A percentile compares a stretch with the other conserved stretches of the same genome.
These are phyloP conservation scores for Stipa capillata DNA, from an alignment of 176 grass and related monocot species.

Conservation along the genomic window DNA sequence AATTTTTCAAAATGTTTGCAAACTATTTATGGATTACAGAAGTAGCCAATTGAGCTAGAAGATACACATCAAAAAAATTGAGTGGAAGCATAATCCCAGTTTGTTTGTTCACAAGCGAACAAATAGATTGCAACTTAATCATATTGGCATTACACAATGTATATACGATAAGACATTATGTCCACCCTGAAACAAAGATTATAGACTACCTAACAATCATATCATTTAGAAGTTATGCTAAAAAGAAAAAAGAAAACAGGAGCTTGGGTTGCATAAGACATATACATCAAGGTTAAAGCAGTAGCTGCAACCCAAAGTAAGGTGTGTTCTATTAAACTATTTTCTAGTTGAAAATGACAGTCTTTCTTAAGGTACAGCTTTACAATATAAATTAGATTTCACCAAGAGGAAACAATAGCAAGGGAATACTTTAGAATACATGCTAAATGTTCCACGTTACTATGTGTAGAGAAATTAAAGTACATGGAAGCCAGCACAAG, in stretches of 20 bases:
- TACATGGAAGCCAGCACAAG: not conserved
- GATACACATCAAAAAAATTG: not conserved
- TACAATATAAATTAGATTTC: not conserved
- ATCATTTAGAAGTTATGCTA: not conserved
- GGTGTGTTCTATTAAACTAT: not conserved
- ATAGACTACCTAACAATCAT: not conserved
- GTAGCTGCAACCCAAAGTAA: not conserved
- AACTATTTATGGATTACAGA: not conserved
- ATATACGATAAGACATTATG: not conserved
- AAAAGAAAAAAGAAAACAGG: constrained; percentile 15
- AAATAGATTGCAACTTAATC: not conserved
- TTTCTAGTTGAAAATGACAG: not conserved
- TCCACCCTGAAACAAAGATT: not conserved
- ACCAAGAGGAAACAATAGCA: not conserved
- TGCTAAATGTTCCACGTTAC: not conserved
- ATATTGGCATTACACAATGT: not conserved
- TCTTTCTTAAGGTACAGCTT: not conserved
- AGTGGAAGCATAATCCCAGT: not conserved
- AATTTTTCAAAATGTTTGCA: not conserved
- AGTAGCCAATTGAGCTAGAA: not conserved
- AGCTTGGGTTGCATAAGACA: not conserved
- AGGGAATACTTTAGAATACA: not conserved
- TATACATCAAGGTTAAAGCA: not conserved
- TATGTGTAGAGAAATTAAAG: not conserved
- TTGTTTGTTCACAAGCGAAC: not conserved